Base-by-base conservation (phyloP, 2,329 filamentous ascomycete genomes). In the Beauveria australis region DNA sequence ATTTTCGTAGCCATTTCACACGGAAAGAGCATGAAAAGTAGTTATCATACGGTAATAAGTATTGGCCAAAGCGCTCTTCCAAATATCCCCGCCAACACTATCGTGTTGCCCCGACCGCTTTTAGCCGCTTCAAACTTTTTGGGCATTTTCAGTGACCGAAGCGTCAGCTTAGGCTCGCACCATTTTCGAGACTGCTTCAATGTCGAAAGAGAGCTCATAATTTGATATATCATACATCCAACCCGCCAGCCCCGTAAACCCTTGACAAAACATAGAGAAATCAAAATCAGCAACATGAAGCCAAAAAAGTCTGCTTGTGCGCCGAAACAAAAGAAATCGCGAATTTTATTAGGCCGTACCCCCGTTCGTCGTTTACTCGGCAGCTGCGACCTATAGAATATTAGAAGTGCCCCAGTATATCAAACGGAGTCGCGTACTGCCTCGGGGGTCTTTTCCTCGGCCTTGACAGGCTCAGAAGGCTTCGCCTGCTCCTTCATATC, bases 401-500 rank as follows among this genome's bases (percentile, higher is more conserved):
- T 60, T 30, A 60, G 51, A 49, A 19, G 12, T 30, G 41, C 24
- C 18, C 7, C 76, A 37, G 71, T 62, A 65, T 28, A 64, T 66
- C 55, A 66, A 64, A 33, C 16, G 58, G 4, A 59, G 60, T 58
- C 65, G 63, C 60, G 33, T 53, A 59, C 63, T 67, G 72, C 70
- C 43, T 71, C 70, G 22, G 72, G 67, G 26, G 68, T 66, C 47
- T 62, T 57, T 33, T 62, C 61, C 10, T 60, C 61, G 16, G 67
- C 65, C 61, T 71, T 70, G 14, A 64, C 60, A 3, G 63, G 61
- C 61, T 70, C 70, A 46, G 63, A 63, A 26, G 56, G 16, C 44
- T 68, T 64, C 18, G 62, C 40, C 46, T 60, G 22, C 16, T 65
- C 75, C 70, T 61, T 73, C 70, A 70, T 60, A 56, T 77, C 73